Conservation (phyloP, 2,329 filamentous ascomycete species). For the Fusarium armeniacum region DNA sequence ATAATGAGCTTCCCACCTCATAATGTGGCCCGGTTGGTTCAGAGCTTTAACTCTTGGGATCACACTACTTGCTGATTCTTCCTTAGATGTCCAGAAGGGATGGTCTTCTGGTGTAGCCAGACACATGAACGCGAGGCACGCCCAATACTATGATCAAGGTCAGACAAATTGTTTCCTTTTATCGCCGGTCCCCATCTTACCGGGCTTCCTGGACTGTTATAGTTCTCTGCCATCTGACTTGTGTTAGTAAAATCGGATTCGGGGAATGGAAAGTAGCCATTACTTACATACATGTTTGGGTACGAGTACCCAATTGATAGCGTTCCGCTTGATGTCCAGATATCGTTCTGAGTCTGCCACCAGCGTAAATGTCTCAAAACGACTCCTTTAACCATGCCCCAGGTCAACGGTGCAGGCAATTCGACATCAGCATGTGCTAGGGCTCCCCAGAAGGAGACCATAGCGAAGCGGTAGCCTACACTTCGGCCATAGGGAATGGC, state of each 20-base stretch:
- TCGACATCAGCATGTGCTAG: constrained; percentile 82
- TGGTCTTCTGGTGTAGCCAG: constrained; percentile 77
- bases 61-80: constrained; percentile 70
- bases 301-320: constrained; percentile 83
- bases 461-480: constrained; percentile 85
- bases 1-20: constrained; percentile 58
- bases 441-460: constrained; percentile 87
- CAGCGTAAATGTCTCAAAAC: constrained; percentile 80
- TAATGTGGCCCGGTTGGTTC: constrained; percentile 79
- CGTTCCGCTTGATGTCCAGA: constrained; percentile 81
- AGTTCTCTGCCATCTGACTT: constrained; percentile 79
- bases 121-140: constrained; percentile 81
- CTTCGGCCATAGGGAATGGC: constrained; percentile 83
- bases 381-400: constrained; percentile 84
- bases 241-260: constrained; percentile 34
- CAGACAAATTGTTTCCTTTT: constrained; percentile 45
- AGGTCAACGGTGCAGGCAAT: constrained; percentile 77
- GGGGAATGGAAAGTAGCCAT: background rate
- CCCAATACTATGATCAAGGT: constrained; percentile 73
- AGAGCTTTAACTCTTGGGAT: constrained; percentile 73
- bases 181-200: constrained; percentile 52
- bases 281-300: constrained; percentile 77
- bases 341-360: constrained; percentile 82
- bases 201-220: constrained; percentile 80
- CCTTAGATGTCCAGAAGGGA: constrained; percentile 80